Evolutionary conservation across 768 basidiomycete genomes (phyloP).

Genomic region (Phylloporus sp.): DNA sequence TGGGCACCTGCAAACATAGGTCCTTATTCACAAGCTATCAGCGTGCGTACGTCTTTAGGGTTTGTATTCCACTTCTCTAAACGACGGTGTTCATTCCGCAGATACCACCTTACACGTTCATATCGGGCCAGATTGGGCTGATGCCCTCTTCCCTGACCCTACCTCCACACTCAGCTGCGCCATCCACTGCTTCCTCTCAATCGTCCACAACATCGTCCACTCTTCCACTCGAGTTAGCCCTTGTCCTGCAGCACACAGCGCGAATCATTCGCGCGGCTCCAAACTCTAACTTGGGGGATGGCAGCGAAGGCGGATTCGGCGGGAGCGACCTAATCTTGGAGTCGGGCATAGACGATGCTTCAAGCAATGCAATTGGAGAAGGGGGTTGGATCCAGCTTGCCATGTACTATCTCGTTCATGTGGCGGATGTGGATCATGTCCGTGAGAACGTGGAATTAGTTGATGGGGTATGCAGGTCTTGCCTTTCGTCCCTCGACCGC

Average conservation of each 20-base stretch:
- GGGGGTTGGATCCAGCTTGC: slow-evolving; percentile 54
- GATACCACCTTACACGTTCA: slow-evolving; percentile 72
- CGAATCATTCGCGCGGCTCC: slow-evolving; percentile 60
- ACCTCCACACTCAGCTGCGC: slow-evolving; percentile 44
- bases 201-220: slow-evolving; percentile 50
- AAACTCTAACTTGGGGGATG: slow-evolving; percentile 34
- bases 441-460: slow-evolving; percentile 34
- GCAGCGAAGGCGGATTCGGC: slow-evolving; percentile 25
- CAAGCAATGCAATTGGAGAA: slow-evolving; percentile 16
- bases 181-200: slow-evolving; percentile 26
- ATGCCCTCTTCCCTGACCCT: slow-evolving; percentile 69
- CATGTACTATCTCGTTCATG: slow-evolving; percentile 67
- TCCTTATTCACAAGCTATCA: slow-evolving; percentile 92
- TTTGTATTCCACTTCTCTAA: not conserved
- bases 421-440: slow-evolving; percentile 36
- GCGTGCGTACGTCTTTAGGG: slow-evolving; percentile 42
- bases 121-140: slow-evolving; percentile 95
- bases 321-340: slow-evolving; percentile 11
- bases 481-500: not conserved
- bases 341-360: slow-evolving; percentile 32
- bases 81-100: slow-evolving; percentile 25
- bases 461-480: slow-evolving; percentile 16
- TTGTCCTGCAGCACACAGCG: slow-evolving; percentile 75
- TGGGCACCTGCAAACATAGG: slow-evolving; percentile 99
- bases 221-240: slow-evolving; percentile 59